Percentiles rank a stretch among this genome's conserved stretches.
phyloP scores from a whole-genome alignment of 352 stramenopile genomes.

The Phytophthora fragariaefolia region DNA sequence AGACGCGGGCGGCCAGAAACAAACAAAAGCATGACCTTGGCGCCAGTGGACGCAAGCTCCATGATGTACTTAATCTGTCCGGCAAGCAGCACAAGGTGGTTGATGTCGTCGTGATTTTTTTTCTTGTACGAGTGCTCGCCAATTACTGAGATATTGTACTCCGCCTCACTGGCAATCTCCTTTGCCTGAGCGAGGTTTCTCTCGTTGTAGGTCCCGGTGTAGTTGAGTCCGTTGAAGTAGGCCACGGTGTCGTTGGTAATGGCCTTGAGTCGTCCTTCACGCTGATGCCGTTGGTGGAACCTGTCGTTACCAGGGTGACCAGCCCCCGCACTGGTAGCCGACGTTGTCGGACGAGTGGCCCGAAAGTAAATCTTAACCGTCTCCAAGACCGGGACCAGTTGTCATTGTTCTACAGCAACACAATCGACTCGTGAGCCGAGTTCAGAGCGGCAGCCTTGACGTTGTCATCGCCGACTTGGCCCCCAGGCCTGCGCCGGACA shows the following conservation, averaged over 20 bases:
- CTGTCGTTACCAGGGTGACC: constrained; percentile 70
- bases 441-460: constrained; percentile 60
- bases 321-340: constrained; percentile 73
- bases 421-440: constrained; percentile 74
- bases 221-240: constrained; percentile 66
- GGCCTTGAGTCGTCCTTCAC: constrained; percentile 55
- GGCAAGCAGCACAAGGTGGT: constrained; percentile 63
- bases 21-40: constrained; percentile 81
- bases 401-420: constrained; percentile 84
- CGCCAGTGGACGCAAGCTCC: constrained; percentile 59
- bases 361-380: constrained; percentile 59
- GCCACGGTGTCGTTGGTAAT: constrained; percentile 37
- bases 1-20: constrained; percentile 78
- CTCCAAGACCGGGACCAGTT: constrained; percentile 50
- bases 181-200: constrained; percentile 63
- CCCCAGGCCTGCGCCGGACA: constrained; percentile 51
- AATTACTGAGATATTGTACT: constrained; percentile 77
- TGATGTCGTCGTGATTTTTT: constrained; percentile 81
- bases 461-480: constrained; percentile 46
- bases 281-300: constrained; percentile 63
- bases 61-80: constrained; percentile 81
- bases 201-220: constrained; percentile 52
- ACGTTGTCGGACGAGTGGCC: constrained; percentile 65
- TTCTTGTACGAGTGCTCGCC: constrained; percentile 83
- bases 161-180: constrained; percentile 45